phyloP scores from a whole-genome alignment of 208 protist genomes.

The Lotmaria passim region DNA sequence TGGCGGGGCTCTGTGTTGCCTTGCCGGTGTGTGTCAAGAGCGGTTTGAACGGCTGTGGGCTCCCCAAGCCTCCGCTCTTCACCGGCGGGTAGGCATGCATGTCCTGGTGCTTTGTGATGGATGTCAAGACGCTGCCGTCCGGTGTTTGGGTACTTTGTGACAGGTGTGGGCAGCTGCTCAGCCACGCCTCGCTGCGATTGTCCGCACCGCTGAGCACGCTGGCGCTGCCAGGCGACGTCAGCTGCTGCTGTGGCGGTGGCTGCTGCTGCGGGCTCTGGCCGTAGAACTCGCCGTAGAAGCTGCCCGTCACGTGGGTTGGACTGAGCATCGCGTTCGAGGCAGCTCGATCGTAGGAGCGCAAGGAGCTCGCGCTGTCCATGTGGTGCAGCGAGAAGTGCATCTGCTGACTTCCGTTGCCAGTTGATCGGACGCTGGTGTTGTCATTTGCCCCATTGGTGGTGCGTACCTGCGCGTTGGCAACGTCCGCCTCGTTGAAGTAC shows the following conservation, averaged over 20 bases:
- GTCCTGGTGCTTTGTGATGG: not conserved
- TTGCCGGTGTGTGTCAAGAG: not conserved
- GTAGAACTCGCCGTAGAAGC: slow-evolving; percentile 27
- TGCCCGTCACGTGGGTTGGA: slow-evolving; percentile 15
- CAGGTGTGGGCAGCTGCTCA: not conserved
- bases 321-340: slow-evolving; percentile 13
- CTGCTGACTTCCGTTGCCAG: not conserved
- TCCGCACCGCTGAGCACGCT: slow-evolving; percentile 4
- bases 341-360: slow-evolving; percentile 9
- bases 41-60: not conserved
- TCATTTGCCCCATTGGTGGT: not conserved
- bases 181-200: not conserved
- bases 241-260: slow-evolving; percentile 6
- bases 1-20: not conserved
- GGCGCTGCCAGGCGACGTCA: not conserved
- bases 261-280: slow-evolving; percentile 1
- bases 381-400: slow-evolving; percentile 8
- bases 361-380: slow-evolving; percentile 6
- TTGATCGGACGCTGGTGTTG: not conserved
- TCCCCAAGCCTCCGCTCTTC: not conserved
- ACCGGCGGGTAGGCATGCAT: not conserved
- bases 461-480: not conserved
- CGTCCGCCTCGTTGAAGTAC: slow-evolving; percentile 11
- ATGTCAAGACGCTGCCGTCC: not conserved
- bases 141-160: not conserved